phyloP scores from a whole-genome alignment of 2,329 filamentous ascomycete species.

The Camptophora hylomeconis region DNA sequence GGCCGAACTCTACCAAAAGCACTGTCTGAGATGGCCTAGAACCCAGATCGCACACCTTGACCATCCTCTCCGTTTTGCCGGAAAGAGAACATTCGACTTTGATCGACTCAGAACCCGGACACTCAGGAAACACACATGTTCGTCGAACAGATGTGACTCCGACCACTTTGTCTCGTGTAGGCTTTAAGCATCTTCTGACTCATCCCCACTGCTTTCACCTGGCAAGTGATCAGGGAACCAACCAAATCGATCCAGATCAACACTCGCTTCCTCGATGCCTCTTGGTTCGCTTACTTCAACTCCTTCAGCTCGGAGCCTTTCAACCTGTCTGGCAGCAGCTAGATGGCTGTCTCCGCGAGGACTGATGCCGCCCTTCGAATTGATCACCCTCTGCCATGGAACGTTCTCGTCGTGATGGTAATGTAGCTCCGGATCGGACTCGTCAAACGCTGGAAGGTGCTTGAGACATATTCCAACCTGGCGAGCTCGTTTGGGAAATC shows the following conservation, averaged over 20 bases:
- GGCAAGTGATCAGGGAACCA: conserved; percentile 39
- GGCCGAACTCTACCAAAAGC: no score
- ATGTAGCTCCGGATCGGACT: conserved; percentile 29
- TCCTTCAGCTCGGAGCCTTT: conserved; percentile 27
- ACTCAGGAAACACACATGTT: no score
- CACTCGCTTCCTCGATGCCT: conserved; percentile 30
- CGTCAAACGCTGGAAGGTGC: conserved; percentile 51
- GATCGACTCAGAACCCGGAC: no score
- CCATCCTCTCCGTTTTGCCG: no score
- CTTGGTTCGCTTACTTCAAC: conserved; percentile 27
- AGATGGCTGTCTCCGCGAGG: conserved; percentile 38
- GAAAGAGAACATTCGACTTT: no score
- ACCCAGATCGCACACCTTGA: no score
- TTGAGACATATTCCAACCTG: conserved; percentile 89
- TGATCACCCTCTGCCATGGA: conserved; percentile 91
- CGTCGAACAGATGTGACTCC: no score
- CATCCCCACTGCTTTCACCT: conserved; percentile 27
- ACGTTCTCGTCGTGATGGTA: conserved; percentile 65
- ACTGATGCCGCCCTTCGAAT: conserved; percentile 73
- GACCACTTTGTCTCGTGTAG: no score
- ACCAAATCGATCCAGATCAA: conserved; percentile 31
- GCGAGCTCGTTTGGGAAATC: conserved; percentile 54
- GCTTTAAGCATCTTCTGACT: no score
- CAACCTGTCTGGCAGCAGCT: conserved; percentile 28
- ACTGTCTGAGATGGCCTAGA: no score